Base-by-base conservation (phyloP, 768 basidiomycete genomes). In the Multifurca ochricompacta region DNA sequence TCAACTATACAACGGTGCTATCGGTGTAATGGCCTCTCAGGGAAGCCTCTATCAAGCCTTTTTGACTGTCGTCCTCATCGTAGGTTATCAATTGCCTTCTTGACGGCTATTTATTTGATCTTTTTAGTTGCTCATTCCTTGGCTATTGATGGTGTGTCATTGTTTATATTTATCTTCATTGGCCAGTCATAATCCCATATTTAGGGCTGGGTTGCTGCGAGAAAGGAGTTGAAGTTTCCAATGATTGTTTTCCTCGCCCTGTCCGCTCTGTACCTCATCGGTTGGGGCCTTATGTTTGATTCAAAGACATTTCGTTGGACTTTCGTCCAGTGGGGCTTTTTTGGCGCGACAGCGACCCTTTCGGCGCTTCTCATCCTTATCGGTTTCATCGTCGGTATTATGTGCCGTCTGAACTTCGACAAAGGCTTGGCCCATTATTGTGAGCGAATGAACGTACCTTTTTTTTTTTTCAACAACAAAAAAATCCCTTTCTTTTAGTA, bases 181-280 rank as follows among this genome's bases (percentile, higher is more conserved):
- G 43, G 27, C 19, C 7, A 14, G 4, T 46, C 25, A n/a, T 56
- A 16, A 60, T 39, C 23, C 50, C 6, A 4, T 41, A 34, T 50
- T 25, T 50, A 84, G 79, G 88, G 88, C 16, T 91, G 87, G 87
- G 79, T 85, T 62, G 77, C 81, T 31, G 79, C 85, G 47, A 82
- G 87, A 35, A 76, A 74, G 47, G 88, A 91, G 68, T 70, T 75
- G 52, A 78, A 75, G 55, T 53, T 74, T 9, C 75, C 73, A 14
- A 87, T 82, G 78, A 55, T 81, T 47, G 57, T 77, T 13, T 91
- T 91, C 71, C 72, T 91, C 53, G 62, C 71, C 14, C 59, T 86
- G 44, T 81, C 80, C 10, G 54, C 79, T 30, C 66, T 79, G 18
- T 87, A 90, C 65, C 72, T 89, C 18, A 75, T 70, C 34, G 83